phyloP scores from a whole-genome alignment of 2,329 filamentous ascomycete species.

The Myriosclerotinia duriaeana region DNA sequence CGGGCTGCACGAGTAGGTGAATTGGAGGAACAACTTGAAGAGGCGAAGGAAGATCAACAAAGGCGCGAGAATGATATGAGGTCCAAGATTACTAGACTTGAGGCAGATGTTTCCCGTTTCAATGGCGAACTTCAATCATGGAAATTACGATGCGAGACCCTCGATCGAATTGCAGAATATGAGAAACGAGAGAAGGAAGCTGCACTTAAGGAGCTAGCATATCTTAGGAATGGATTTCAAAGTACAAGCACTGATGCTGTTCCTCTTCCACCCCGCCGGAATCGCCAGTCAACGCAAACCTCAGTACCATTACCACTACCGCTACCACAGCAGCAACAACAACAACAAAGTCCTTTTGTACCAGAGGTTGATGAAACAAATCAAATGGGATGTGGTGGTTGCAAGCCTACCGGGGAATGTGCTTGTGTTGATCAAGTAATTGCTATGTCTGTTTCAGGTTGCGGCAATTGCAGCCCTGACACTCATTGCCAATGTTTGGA shows the following conservation, averaged over 20 bases:
- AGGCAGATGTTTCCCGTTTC: slow-evolving; percentile 66
- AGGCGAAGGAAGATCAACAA: slow-evolving; percentile 57
- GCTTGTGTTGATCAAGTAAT: slow-evolving; percentile 60
- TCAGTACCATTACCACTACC: slow-evolving; percentile 29
- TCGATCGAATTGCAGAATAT: slow-evolving; percentile 40
- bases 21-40: slow-evolving; percentile 65
- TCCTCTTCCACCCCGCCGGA: slow-evolving; percentile 42
- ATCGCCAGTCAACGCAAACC: slow-evolving; percentile 28
- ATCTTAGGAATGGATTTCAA: slow-evolving; percentile 38
- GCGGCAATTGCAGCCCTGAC: slow-evolving; percentile 63
- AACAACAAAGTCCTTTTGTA: slow-evolving; percentile 27
- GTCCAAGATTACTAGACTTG: slow-evolving; percentile 58
- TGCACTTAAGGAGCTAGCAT: slow-evolving; percentile 45
- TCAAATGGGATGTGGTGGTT: slow-evolving; percentile 54
- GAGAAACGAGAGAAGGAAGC: slow-evolving; percentile 46
- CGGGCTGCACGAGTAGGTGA: slow-evolving; percentile 81
- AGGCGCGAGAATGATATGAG: slow-evolving; percentile 55
- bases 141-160: slow-evolving; percentile 39
- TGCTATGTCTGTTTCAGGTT: slow-evolving; percentile 56
- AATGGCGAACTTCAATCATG: slow-evolving; percentile 43
- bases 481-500: slow-evolving; percentile 62
- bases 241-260: slow-evolving; percentile 44
- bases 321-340: no score
- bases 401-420: slow-evolving; percentile 53
- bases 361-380: slow-evolving; percentile 27